Evolutionary conservation across 1,284 basidiomycete species (phyloP).

Genomic region (Sanguinoderma infundibulare): DNA sequence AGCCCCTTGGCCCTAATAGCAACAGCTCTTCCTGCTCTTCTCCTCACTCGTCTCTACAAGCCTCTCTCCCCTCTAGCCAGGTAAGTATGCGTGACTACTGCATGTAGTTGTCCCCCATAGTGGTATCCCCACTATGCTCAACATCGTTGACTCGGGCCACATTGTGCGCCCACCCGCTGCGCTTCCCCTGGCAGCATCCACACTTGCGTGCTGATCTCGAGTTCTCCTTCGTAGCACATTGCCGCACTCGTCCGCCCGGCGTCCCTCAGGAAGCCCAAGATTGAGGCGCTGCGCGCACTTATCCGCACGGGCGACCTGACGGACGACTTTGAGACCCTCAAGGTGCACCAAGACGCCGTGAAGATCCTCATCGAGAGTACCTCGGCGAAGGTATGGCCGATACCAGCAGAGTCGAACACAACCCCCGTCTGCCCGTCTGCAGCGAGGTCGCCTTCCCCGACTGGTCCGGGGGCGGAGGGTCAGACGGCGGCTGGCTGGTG

Average conservation of each 20-base stretch:
- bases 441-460: slow-evolving; percentile 71
- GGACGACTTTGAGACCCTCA: slow-evolving; percentile 4
- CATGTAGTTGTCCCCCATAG: no score
- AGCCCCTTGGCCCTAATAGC: no score
- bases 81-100: no score
- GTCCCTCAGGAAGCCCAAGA: slow-evolving; percentile 4
- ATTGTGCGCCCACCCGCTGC: not conserved
- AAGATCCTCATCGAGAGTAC: slow-evolving; percentile 44
- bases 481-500: slow-evolving; percentile 52
- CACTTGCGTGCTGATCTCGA: no score
- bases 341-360: slow-evolving; percentile 9
- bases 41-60: no score
- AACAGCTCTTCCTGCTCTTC: no score
- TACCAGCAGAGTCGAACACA: slow-evolving; percentile 60
- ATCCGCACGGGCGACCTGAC: slow-evolving; percentile 14
- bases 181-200: no score
- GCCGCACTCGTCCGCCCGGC: slow-evolving; percentile 8
- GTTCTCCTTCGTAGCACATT: no score
- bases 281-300: not conserved
- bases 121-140: no score
- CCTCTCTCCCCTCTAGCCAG: no score
- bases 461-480: slow-evolving; percentile 70
- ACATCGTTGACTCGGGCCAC: not conserved
- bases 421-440: slow-evolving; percentile 73
- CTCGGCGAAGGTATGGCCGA: slow-evolving; percentile 68